phyloP scores from a whole-genome alignment of 2,329 filamentous ascomycete genomes.

The Trichothecium roseum region DNA sequence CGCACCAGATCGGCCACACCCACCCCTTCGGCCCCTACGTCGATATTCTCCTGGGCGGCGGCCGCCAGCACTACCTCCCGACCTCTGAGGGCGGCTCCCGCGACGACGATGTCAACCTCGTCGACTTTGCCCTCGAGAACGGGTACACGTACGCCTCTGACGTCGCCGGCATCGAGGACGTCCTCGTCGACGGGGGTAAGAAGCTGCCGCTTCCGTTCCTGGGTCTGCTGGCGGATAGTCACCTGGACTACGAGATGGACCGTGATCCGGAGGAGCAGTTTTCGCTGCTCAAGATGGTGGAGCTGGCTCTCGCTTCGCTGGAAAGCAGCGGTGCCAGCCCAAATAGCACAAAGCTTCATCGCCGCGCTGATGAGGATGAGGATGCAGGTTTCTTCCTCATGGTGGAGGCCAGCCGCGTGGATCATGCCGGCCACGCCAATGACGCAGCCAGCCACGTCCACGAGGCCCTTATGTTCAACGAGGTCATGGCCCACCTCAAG shows the following conservation, averaged over 20 bases:
- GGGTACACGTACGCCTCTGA: slow-evolving; percentile 11
- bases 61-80: slow-evolving; percentile 12
- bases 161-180: slow-evolving; percentile 7
- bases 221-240: slow-evolving; percentile 9
- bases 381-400: slow-evolving; percentile 15
- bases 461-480: slow-evolving; percentile 14
- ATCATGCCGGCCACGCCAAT: slow-evolving; percentile 13
- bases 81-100: slow-evolving; percentile 9
- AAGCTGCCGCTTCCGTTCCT: slow-evolving; percentile 11
- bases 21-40: slow-evolving; percentile 12
- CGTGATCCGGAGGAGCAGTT: slow-evolving; percentile 8
- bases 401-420: slow-evolving; percentile 14
- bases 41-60: slow-evolving; percentile 13
- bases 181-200: slow-evolving; percentile 7
- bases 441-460: slow-evolving; percentile 12
- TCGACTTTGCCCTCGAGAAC: slow-evolving; percentile 11
- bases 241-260: slow-evolving; percentile 13
- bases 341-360: too few species aligned
- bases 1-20: slow-evolving; percentile 12
- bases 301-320: slow-evolving; percentile 10
- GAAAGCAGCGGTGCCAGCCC: too few species aligned
- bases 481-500: slow-evolving; percentile 12
- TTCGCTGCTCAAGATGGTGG: slow-evolving; percentile 11
- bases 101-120: slow-evolving; percentile 11
- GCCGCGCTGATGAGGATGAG: slow-evolving; percentile 13